Evolutionary conservation across 768 basidiomycete species (phyloP).

Genomic region (Floccularia luteovirens): DNA sequence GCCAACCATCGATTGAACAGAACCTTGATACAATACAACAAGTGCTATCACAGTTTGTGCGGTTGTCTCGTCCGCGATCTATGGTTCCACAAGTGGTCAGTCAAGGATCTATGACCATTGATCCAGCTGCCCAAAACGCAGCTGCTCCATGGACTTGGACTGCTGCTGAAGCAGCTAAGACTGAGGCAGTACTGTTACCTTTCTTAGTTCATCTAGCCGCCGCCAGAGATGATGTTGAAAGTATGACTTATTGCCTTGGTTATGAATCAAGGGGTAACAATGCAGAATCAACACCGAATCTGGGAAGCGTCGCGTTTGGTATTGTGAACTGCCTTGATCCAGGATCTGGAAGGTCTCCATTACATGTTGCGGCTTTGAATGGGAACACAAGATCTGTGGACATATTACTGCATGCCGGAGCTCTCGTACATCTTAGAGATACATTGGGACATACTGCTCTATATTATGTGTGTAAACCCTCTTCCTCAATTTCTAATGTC

Average conservation of each 20-base stretch:
- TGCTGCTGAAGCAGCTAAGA: slow-evolving; percentile 62
- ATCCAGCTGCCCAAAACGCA: slow-evolving; percentile 29
- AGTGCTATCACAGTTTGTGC: slow-evolving; percentile 62
- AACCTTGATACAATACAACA: slow-evolving; percentile 56
- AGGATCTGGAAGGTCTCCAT: slow-evolving; percentile 64
- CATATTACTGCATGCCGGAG: slow-evolving; percentile 61
- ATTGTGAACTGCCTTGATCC: slow-evolving; percentile 67
- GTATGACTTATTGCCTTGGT: slow-evolving; percentile 53
- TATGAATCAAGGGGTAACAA: slow-evolving; percentile 12
- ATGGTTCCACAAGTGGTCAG: slow-evolving; percentile 26
- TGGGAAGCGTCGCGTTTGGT: slow-evolving; percentile 49
- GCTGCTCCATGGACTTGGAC: slow-evolving; percentile 75
- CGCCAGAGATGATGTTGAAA: slow-evolving; percentile 58
- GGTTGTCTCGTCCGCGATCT: slow-evolving; percentile 39
- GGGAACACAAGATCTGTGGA: slow-evolving; percentile 40
- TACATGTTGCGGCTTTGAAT: slow-evolving; percentile 74
- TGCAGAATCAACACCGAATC: slow-evolving; percentile 16
- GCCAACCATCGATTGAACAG: slow-evolving; percentile 34
- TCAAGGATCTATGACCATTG: slow-evolving; percentile 31
- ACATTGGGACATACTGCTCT: slow-evolving; percentile 74
- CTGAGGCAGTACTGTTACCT: slow-evolving; percentile 66
- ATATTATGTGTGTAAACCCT: slow-evolving; percentile 55
- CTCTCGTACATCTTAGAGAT: slow-evolving; percentile 79
- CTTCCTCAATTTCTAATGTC: neutral
- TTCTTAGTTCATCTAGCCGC: slow-evolving; percentile 76